These are phyloP conservation scores for Enteropsectra breve DNA, from an alignment of 371 early-diverging fungal genomes.

Conservation along the genomic window DNA sequence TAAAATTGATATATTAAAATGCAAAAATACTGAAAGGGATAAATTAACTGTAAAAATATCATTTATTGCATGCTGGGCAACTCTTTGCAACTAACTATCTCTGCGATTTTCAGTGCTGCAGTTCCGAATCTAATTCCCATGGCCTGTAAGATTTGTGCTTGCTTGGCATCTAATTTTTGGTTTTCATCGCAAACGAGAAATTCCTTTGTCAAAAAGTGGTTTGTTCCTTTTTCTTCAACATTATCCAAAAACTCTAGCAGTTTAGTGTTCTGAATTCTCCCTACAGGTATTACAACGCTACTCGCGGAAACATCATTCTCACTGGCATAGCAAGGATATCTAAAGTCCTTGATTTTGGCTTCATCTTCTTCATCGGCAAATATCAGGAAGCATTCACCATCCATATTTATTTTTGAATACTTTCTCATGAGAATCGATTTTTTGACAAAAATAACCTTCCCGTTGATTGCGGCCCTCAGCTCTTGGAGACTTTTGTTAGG, in stretches of 20 bases:
- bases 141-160: conserved; percentile 17
- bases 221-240: conserved; percentile 5
- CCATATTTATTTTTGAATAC: conserved; percentile 7
- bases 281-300: conserved; percentile 5
- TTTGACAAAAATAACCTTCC: conserved; percentile 21
- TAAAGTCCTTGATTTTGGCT: neutral
- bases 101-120: neutral
- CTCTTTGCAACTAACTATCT: neutral
- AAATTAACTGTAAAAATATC: too few species aligned
- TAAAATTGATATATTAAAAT: conserved; percentile 11
- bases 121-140: neutral
- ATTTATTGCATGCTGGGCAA: neutral
- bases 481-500: neutral
- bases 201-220: conserved; percentile 22
- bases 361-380: neutral
- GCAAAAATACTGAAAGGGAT: too few species aligned
- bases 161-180: conserved; percentile 6
- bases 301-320: conserved; percentile 7
- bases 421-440: conserved; percentile 1
- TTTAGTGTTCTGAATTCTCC: neutral
- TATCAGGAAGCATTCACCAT: conserved; percentile 13
- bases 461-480: neutral
- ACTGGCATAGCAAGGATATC: neutral
- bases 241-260: neutral
- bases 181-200: conserved; percentile 17